Base-by-base conservation (phyloP, 2,329 filamentous ascomycete species). In the Talaromyces pinophilus region DNA sequence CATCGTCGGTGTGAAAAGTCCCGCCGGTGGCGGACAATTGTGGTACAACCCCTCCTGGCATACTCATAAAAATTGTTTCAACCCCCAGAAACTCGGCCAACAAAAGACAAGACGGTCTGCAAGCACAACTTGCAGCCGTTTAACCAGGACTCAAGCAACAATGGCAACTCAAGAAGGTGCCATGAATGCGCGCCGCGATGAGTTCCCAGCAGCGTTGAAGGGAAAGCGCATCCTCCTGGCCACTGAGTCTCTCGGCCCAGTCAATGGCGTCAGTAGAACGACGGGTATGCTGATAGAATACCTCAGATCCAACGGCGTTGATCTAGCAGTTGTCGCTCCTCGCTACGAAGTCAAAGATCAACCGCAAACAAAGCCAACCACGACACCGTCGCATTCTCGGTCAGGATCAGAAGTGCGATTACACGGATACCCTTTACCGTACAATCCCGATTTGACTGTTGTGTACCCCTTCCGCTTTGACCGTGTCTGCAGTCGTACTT, bases 251-350 rank as follows among this genome's bases (percentile, higher is more conserved):
- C 88, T 90, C 66, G 89, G 88, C 2, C 89, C 89, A 0, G 87
- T 91, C 73, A 91, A 91, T 72, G 89, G 89, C n/a, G 89, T 91
- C 55, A 90, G 87, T 71, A 83, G 88, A 68, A 91, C 89, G 4
- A 91, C 89, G 0, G 80, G 88, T 70, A 90, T 88, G 81, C 83
- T 91, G 62, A 86, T 91, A 63, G 86, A 87, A 73, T 89, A 91
- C 70, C 80, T 91, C 22, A 84, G 87, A 65, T 79, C 79, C n/a
- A 80, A 91, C 70, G 88, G 87, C 22, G 88, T 85, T 11, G 82
- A 87, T 19, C 85, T 91, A 60, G 87, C 87, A 8, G 86, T 90
- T 5, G 88, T 90, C 40, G 88, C 89, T 48, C 89, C 89, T 17
- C 81, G 85, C 55, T 78, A 82, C 73, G 73, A 79, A 71, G 46